Conservation (phyloP, 179 eudicot genomes). For the Silene coronaria region DNA sequence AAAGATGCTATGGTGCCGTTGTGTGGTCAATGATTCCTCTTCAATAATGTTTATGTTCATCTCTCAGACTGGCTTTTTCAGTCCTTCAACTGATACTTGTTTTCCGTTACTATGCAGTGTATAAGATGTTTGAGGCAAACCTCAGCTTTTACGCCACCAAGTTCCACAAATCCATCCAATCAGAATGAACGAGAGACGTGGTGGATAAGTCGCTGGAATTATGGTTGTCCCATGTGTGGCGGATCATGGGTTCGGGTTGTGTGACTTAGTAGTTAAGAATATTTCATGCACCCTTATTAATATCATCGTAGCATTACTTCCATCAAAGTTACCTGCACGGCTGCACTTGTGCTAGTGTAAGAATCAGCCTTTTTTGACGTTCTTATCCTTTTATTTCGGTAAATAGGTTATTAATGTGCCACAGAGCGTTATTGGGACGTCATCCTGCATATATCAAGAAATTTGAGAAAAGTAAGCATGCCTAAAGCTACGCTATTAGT, state of each 20-base stretch:
- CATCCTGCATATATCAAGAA: no score
- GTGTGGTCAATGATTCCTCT: no score
- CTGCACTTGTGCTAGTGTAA: no score
- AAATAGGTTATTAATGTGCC: no score
- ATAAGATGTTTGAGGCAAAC: slow-evolving; percentile 94
- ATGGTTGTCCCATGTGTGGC: slow-evolving; percentile 96
- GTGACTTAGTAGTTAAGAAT: slow-evolving; percentile 28
- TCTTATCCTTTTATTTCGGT: no score
- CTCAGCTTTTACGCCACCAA: slow-evolving; percentile 67
- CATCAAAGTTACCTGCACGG: background rate
- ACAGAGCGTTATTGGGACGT: no score
- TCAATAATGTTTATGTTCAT: background rate
- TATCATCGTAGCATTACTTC: background rate
- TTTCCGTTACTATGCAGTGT: slow-evolving; percentile 52
- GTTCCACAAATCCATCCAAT: slow-evolving; percentile 37
- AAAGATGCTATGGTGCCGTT: background rate
- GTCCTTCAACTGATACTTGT: background rate
- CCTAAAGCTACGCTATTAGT: no score
- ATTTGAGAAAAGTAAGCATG: no score
- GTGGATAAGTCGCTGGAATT: slow-evolving; percentile 96
- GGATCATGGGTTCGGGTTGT: slow-evolving; percentile 97
- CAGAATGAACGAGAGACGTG: slow-evolving; percentile 69
- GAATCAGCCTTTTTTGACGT: no score
- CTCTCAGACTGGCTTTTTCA: background rate
- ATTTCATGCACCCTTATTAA: background rate